phyloP scores from a whole-genome alignment of 2,329 filamentous ascomycete species.

The Didymella arachidicola region DNA sequence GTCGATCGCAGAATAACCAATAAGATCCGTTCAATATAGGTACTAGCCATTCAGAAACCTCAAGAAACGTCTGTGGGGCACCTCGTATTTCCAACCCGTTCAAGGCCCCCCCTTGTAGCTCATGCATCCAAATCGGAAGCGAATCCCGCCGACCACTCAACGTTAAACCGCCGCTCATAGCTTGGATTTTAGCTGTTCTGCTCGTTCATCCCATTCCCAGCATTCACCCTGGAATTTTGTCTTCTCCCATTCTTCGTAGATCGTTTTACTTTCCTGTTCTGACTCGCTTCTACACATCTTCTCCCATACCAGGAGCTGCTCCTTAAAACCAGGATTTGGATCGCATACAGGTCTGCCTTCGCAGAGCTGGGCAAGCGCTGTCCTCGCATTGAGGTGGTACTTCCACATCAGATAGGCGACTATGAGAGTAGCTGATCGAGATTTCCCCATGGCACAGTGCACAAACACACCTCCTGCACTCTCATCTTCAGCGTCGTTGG shows the following conservation, averaged over 20 bases:
- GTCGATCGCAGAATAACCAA: no score
- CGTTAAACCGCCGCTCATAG: conserved; percentile 5
- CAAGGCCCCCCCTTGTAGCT: no score
- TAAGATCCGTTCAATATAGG: no score
- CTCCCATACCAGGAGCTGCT: conserved; percentile 43
- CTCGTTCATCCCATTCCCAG: conserved; percentile 49
- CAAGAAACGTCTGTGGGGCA: no score
- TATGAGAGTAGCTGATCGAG: conserved; percentile 42
- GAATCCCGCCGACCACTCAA: not conserved
- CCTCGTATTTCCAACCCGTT: no score
- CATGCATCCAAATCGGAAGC: not conserved
- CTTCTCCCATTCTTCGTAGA: conserved; percentile 47
- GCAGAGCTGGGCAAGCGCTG: conserved; percentile 40
- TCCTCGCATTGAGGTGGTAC: conserved; percentile 24
- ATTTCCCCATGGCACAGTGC: conserved; percentile 49
- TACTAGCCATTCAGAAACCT: no score
- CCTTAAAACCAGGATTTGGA: conserved; percentile 46
- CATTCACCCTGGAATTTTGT: conserved; percentile 45
- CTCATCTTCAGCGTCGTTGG: not conserved
- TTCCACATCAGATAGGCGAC: conserved; percentile 48
- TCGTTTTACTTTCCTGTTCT: conserved; percentile 28
- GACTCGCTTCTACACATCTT: conserved; percentile 35
- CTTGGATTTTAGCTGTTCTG: conserved; percentile 19
- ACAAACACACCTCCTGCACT: conserved; percentile 37
- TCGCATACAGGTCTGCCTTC: conserved; percentile 47